Evolutionary conservation across 768 basidiomycete genomes (phyloP), one percentile per base, ranked within the genome.

Genomic region (Xanthoconium stramineum): DNA sequence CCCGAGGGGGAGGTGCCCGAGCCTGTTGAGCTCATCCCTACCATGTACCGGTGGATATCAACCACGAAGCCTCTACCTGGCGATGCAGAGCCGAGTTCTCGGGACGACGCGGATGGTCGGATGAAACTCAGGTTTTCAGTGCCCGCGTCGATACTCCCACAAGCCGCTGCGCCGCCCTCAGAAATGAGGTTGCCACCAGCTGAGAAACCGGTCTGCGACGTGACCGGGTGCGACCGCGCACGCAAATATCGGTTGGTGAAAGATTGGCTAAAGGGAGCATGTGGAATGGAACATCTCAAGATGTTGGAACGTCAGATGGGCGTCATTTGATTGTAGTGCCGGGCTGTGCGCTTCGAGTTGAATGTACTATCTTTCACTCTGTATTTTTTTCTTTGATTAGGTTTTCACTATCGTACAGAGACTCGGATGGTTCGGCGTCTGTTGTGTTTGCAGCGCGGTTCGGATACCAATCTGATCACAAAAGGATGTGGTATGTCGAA

Each of bases 41-140:
- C 78, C 5, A 85, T 82, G 82, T 89, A 84, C 62, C 80, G 88
- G 30, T 91, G 88, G 88, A 70, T 88, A 1, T 89, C 87, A 5
- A 84, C 82, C 2, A 72, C 80, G 20, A 78, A 77, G 43, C 38
- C 63, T 8, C 48, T 43, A 2, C 33, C 53, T 2, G 52, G 55
- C 11, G 50, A 61, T 5, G 33, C 52, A n/a, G 55, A 45, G 2
- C 53, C 58, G 10, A 39, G 44, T 12, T 45, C 53, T 35, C 43
- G 24, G 28, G 59, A 56, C 10, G 15, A 54, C 9, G n/a, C 46
- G 9, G 57, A 58, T 20, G 49, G 43, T 30, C 46, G 17, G 35
- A 78, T 85, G 79, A 65, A 58, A 29, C 67, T 86, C 45, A 75
- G 79, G 6, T 83, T 88, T 61, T 81, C 82, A 0, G 77, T 87